Conservation (phyloP, 192 early-diverging fungal species). For the Linderina pennispora region DNA sequence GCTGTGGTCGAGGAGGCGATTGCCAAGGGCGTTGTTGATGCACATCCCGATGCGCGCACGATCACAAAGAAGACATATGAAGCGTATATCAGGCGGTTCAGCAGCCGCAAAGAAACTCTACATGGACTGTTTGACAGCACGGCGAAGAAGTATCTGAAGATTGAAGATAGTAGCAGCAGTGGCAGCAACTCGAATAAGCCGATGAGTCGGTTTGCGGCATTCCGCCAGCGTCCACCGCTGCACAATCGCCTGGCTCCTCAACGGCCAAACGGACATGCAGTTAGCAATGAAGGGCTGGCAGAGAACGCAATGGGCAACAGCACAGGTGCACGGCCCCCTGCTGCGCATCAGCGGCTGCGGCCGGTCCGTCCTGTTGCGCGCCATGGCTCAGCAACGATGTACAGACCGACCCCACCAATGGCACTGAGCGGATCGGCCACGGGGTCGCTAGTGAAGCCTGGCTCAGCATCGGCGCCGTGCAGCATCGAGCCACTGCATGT, state of each 20-base stretch:
- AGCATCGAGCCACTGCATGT: too few relatives aligned
- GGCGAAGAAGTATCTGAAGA: conserved; percentile 41
- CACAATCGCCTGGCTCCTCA: conserved; percentile 26
- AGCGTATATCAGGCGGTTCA: conserved; percentile 39
- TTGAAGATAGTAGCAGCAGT: too few relatives aligned
- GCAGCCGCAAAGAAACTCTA: conserved; percentile 29
- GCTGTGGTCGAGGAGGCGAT: conserved; percentile 32
- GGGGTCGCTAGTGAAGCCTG: too few relatives aligned
- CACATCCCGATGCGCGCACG: conserved; percentile 41
- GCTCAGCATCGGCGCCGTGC: too few relatives aligned
- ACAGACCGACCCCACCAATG: too few relatives aligned
- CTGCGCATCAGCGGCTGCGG: conserved; percentile 17
- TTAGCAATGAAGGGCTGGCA: not conserved
- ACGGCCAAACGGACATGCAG: conserved; percentile 3
- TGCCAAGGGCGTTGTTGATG: conserved; percentile 32
- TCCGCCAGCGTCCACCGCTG: conserved; percentile 26
- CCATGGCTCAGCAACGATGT: conserved; percentile 9
- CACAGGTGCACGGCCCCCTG: not conserved
- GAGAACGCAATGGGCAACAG: not conserved
- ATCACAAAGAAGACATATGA: conserved; percentile 35
- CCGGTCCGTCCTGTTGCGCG: conserved; percentile 30
- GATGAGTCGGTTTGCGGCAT: conserved; percentile 17
- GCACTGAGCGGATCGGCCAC: too few relatives aligned
- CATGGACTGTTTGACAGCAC: conserved; percentile 22
- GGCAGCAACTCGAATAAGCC: not conserved